Base-by-base conservation (phyloP, 129 eudicot genomes). In the Gnaphalium uliginosum region DNA sequence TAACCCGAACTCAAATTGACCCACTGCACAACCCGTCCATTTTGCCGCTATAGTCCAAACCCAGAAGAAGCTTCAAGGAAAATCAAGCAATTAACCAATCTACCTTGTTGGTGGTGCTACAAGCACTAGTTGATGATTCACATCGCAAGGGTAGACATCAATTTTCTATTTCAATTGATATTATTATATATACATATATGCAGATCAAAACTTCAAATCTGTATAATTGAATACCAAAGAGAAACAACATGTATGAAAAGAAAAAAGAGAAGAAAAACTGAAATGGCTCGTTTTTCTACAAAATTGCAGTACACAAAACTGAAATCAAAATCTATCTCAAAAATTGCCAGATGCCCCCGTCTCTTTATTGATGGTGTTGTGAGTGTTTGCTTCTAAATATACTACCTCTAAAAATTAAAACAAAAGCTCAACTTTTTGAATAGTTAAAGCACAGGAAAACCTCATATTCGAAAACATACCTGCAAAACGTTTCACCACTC, bases 241-340 rank as follows among this genome's bases (percentile, higher is more conserved):
- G 23, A 9, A 8, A 17, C 43, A 30, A 26, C 19, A 24, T 61
- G 19, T 21, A 15, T 21, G 56, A 35, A 72, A 60, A 11, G 4
- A n/a, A 30, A 30, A 33, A 9, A 10, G 4, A 39, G 0, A 1
- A 9, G n/a, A 39, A 9, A 8, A 9, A 39, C 48, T 39, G 15
- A 39, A 39, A 39, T 3, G 3, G 14, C 48, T 39, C 48, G 48
- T 39, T 39, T 33, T 54, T n/a, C 35, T 14, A 32, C 6, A 39
- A 39, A 39, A 60, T 39, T 37, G 62, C 27, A 29, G 29, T 68
- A 68, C 68, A 68, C 68, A 77, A 68, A 76, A 63, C 63, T 69
- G 51, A 1, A 2, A 62, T 41, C 10, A 11, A 60, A 43, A 25
- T 57, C 66, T 66, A 66, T 66, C 73, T 76, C 68, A 13, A 14